These are phyloP conservation scores for Suillus subluteus DNA, from an alignment of 768 basidiomycete species.

Conservation along the genomic window DNA sequence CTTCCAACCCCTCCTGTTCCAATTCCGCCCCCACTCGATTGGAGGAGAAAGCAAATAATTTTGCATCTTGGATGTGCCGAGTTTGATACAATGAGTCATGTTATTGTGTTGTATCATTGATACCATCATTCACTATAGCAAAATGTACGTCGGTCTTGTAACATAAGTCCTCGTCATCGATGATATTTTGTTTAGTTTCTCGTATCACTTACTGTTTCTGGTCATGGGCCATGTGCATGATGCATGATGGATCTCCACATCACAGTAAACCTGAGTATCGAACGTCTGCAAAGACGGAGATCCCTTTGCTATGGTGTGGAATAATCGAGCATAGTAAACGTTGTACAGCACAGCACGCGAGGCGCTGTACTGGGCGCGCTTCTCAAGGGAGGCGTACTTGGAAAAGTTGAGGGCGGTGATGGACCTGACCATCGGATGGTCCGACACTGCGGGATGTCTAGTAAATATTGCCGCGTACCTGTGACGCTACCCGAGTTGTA, in stretches of 20 bases:
- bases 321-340: not conserved
- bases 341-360: no score
- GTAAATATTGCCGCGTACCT: no score
- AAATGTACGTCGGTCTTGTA: not conserved
- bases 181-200: not conserved
- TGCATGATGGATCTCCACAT: no score
- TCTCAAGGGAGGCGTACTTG: no score
- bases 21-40: not conserved
- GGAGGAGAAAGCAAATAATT: not conserved
- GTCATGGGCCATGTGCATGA: no score
- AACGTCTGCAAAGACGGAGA: not conserved
- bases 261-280: no score
- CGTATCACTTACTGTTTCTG: no score
- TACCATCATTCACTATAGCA: not conserved
- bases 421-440: no score
- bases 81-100: not conserved
- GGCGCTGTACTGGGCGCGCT: no score
- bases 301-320: not conserved
- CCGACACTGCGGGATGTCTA: no score
- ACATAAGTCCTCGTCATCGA: not conserved
- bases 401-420: no score
- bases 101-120: not conserved
- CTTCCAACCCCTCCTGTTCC: not conserved
- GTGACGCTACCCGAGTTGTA: no score
- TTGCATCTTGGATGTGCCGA: not conserved